phyloP scores from a whole-genome alignment of 2,329 filamentous ascomycete species.

The Fusarium abutilonis region DNA sequence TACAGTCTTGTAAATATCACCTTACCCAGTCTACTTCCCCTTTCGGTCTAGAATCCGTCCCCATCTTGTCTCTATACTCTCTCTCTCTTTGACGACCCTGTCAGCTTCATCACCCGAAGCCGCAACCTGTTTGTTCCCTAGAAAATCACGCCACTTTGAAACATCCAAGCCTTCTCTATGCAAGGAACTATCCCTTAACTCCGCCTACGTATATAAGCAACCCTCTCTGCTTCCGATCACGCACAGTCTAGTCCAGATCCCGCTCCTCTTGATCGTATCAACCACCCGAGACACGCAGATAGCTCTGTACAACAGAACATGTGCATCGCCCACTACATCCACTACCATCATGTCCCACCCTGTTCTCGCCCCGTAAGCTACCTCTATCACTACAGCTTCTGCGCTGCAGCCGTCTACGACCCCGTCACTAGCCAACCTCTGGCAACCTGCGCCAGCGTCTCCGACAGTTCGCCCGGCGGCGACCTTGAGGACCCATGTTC shows the following conservation, averaged over 20 bases:
- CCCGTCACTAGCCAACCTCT: conserved; percentile 42
- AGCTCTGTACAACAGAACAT: conserved; percentile 49
- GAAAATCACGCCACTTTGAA: conserved; percentile 1
- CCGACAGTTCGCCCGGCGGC: conserved; percentile 30
- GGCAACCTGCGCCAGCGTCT: conserved; percentile 38
- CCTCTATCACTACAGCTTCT: conserved; percentile 57
- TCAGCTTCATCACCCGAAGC: not conserved
- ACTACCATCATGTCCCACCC: conserved; percentile 60
- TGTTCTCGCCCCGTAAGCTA: conserved; percentile 55
- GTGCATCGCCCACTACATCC: conserved; percentile 62
- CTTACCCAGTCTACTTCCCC: not conserved
- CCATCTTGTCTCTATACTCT: conserved; percentile 3
- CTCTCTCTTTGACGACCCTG: conserved; percentile 2
- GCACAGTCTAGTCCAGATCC: conserved; percentile 3
- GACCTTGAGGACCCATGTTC: conserved; percentile 57
- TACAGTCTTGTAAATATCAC: not conserved
- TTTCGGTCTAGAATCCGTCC: not conserved
- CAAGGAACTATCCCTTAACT: not conserved
- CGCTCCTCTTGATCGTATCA: conserved; percentile 29
- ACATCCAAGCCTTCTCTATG: not conserved
- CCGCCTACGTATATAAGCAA: not conserved
- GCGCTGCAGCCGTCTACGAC: conserved; percentile 50
- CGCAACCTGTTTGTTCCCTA: conserved; percentile 3
- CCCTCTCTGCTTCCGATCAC: conserved; percentile 3
- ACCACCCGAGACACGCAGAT: conserved; percentile 42